Percentiles rank a stretch among this genome's conserved stretches.
These are phyloP conservation scores for Albifimbria verrucaria DNA, from an alignment of 2,329 filamentous ascomycete genomes.

Conservation along the genomic window DNA sequence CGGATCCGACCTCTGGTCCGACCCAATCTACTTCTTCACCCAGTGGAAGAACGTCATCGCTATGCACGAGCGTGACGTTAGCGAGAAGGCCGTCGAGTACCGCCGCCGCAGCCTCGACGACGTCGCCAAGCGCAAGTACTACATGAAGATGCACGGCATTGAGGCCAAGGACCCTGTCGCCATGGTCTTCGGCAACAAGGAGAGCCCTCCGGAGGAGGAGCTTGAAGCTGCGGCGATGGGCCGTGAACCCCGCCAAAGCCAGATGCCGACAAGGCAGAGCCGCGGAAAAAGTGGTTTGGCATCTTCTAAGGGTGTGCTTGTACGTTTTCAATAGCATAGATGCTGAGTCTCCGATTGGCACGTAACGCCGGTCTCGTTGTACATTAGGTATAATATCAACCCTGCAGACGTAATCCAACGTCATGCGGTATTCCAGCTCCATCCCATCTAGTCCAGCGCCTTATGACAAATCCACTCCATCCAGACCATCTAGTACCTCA, in stretches of 20 bases:
- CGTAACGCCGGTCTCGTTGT: not conserved
- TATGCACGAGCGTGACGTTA: constrained; percentile 72
- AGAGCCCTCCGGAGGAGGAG: constrained; percentile 29
- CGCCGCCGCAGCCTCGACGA: constrained; percentile 76
- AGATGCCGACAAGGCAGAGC: constrained; percentile 18
- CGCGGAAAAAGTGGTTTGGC: constrained; percentile 76
- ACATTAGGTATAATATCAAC: constrained; percentile 2
- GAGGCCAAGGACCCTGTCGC: constrained; percentile 58
- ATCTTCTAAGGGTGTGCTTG: constrained; percentile 58
- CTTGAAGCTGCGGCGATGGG: constrained; percentile 33
- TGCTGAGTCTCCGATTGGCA: constrained; percentile 5
- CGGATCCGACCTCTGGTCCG: constrained; percentile 62
- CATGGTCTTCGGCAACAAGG: constrained; percentile 37
- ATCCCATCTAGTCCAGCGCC: not conserved
- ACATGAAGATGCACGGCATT: constrained; percentile 80
- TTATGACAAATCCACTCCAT: constrained; percentile 67
- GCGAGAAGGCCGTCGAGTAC: constrained; percentile 65
- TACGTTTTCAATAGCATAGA: constrained; percentile 15
- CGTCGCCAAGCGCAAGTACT: constrained; percentile 80
- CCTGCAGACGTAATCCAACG: not conserved
- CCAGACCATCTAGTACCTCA: constrained; percentile 79
- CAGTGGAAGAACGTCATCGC: constrained; percentile 70
- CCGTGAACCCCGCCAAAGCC: constrained; percentile 31
- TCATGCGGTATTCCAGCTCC: not conserved
- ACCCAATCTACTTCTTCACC: constrained; percentile 65